Evolutionary conservation across 2,329 filamentous ascomycete species (phyloP), one percentile per base, ranked within the genome.

Genomic region (Alternaria arborescens): DNA sequence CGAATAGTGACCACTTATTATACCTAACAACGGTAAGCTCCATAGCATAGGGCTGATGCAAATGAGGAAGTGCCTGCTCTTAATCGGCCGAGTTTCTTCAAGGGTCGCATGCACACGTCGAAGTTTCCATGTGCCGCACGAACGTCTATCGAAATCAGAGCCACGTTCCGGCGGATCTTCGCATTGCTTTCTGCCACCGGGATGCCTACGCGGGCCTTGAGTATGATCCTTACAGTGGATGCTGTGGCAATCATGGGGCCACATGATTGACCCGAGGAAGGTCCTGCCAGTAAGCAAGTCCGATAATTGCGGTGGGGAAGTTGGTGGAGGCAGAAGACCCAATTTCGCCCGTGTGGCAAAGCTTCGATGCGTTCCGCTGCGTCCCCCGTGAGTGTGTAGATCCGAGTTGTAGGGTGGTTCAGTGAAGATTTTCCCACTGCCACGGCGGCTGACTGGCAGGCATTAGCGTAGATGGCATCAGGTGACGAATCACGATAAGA

Each of bases 321-420:
- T 38, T 50, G 57, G 57, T 57, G 46, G 48, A 58, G 43, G 50
- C 52, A 56, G 50, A 54, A 55, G 62, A 56, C 28, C 42, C 43
- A 52, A 36, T 68, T 64, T 64, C 61, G 64, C 66, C 56, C 50
- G 62, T 66, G 72, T 72, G 71, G 71, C 69, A 64, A 74, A 67
- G 67, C 62, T 64, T 69, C 52, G 61, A 69, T 66, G 59, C 64
- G 51, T 61, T 57, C 69, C 67, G 46, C 64, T 61, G 55, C 66
- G 52, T 64, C 62, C 57, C 64, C 57, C 61, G 20, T 60, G 62
- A 54, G 58, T 55, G 54, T 58, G 60, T 64, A 46, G 63, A 70
- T 62, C 69, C 69, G 61, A 65, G 59, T 62, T 55, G 38, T 61
- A 62, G 68, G 66, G 61, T 53, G 58, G 64, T 56, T 56, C 60